Evolutionary conservation across 2,329 filamentous ascomycete genomes (phyloP).

Genomic region (Dendryphion nanum): DNA sequence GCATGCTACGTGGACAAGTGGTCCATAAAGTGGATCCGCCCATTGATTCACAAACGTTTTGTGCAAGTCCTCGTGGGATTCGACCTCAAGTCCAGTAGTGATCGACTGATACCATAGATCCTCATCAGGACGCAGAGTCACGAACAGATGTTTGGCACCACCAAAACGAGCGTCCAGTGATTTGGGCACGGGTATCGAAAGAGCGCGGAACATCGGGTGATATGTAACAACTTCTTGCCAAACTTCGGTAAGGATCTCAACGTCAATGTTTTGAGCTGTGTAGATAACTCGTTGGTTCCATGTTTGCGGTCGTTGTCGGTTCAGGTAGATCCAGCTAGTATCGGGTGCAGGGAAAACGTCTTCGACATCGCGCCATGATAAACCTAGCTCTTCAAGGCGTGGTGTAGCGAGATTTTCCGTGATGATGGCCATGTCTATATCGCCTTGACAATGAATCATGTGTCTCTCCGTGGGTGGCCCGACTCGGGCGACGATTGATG

Average conservation of each 20-base stretch:
- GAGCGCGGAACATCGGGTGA: background rate
- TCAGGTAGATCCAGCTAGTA: background rate
- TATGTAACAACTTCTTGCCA: background rate
- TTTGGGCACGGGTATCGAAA: background rate
- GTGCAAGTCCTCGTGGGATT: background rate
- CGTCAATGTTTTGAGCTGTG: background rate
- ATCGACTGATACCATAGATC: background rate
- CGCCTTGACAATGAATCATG: background rate
- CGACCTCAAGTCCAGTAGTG: background rate
- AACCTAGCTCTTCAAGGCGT: background rate
- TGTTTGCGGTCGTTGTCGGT: background rate
- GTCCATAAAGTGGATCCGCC: background rate
- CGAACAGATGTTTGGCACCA: background rate
- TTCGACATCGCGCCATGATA: background rate
- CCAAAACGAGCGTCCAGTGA: background rate
- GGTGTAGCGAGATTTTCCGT: background rate
- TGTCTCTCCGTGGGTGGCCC: background rate
- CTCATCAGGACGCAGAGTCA: background rate
- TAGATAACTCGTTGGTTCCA: background rate
- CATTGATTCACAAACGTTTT: background rate
- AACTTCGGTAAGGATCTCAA: background rate
- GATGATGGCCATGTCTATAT: background rate
- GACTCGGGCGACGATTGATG: too few relatives aligned
- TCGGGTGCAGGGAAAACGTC: background rate
- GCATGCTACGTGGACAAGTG: conserved; percentile 1